Conservation (phyloP, 306 rosid genomes). For the Myrica gale region DNA sequence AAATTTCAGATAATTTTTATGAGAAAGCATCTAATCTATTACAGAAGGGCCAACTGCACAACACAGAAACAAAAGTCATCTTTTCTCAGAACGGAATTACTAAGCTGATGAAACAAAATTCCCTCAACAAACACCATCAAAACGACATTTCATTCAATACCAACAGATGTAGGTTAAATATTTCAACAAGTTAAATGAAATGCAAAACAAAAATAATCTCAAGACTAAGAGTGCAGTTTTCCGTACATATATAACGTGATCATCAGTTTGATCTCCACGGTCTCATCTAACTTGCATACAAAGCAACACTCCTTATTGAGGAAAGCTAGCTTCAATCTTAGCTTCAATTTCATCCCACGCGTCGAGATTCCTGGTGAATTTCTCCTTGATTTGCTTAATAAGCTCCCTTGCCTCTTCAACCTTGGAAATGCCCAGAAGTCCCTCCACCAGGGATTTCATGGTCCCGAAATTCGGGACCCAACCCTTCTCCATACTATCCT, state of each 20-base stretch:
- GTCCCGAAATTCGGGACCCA: slow-evolving; percentile 69
- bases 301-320: slow-evolving; percentile 35
- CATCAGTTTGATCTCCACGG: slow-evolving; percentile 4
- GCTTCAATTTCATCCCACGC: slow-evolving; percentile 74
- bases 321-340: slow-evolving; percentile 65
- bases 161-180: slow-evolving; percentile 11
- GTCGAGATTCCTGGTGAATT: slow-evolving; percentile 43
- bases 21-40: not conserved
- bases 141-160: not conserved
- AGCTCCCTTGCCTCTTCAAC: slow-evolving; percentile 59
- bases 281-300: slow-evolving; percentile 15
- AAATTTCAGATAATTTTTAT: not conserved
- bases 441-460: slow-evolving; percentile 67
- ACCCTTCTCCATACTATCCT: slow-evolving; percentile 60
- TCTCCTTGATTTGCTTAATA: slow-evolving; percentile 61
- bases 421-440: slow-evolving; percentile 56
- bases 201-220: not conserved
- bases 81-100: not conserved
- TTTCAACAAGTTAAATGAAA: slow-evolving; percentile 1
- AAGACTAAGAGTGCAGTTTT: slow-evolving; percentile 5
- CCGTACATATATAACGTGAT: slow-evolving; percentile 3
- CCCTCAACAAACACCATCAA: not conserved
- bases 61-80: not conserved
- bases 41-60: not conserved
- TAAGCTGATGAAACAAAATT: not conserved